Percentiles rank a stretch among this genome's conserved stretches.
phyloP scores from a whole-genome alignment of 306 rosid species.

The Fragaria iinumae region DNA sequence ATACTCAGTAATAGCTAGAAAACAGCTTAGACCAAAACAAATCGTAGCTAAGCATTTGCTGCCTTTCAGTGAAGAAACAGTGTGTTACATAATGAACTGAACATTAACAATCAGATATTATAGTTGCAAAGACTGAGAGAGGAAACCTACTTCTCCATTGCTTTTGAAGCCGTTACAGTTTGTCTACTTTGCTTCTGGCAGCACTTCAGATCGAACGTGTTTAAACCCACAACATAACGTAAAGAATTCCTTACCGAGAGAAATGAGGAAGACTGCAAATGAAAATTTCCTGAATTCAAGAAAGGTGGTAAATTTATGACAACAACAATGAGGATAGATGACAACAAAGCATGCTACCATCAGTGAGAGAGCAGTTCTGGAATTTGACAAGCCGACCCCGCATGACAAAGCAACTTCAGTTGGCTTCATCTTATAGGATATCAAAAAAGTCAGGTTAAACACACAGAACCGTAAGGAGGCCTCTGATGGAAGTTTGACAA shows the following conservation, averaged over 20 bases:
- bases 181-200: constrained; percentile 33
- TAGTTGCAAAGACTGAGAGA: neutral
- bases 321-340: neutral
- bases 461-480: no score
- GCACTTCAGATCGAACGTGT: constrained; percentile 19
- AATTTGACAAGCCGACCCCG: constrained; percentile 19
- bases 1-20: constrained; percentile 16
- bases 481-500: no score
- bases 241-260: constrained; percentile 20
- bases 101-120: neutral
- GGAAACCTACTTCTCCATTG: constrained; percentile 50
- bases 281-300: neutral
- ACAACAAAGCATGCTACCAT: constrained; percentile 33
- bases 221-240: constrained; percentile 1
- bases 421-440: no score
- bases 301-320: neutral
- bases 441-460: no score
- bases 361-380: constrained; percentile 7
- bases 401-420: no score
- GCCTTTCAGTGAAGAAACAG: neutral
- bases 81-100: neutral
- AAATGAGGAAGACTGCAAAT: neutral
- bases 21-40: neutral
- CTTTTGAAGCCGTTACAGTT: constrained; percentile 25
- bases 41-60: neutral